Conservation (phyloP, 305 asterid species). For the Fraxinus ornus region DNA sequence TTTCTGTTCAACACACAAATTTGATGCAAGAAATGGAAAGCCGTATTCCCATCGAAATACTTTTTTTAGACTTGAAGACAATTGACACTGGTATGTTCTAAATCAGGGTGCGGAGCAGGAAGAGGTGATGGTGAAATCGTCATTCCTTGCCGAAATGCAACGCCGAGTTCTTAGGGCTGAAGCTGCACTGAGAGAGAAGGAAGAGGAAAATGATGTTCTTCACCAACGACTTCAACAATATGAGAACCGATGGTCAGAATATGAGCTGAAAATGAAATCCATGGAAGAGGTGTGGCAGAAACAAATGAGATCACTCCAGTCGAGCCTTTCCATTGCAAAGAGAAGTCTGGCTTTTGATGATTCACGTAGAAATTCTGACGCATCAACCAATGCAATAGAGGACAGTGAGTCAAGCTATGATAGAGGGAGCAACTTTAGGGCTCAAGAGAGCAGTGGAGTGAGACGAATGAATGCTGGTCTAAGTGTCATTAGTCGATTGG, state of each 20-base stretch:
- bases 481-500: conserved; percentile 73
- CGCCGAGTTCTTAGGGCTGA: conserved; percentile 89
- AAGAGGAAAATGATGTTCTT: conserved; percentile 89
- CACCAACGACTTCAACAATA: conserved; percentile 87
- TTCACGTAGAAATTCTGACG: conserved; percentile 74
- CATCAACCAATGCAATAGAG: conserved; percentile 61
- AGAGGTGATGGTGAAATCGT: conserved; percentile 77
- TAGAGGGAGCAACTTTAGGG: conserved; percentile 46
- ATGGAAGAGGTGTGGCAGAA: conserved; percentile 99
- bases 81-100: conserved; percentile 6
- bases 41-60: too few relatives aligned
- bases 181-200: conserved; percentile 78
- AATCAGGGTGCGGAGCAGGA: conserved; percentile 69
- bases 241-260: conserved; percentile 95
- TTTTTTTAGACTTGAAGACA: not conserved
- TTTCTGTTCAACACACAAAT: not conserved
- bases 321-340: conserved; percentile 88
- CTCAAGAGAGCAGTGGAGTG: conserved; percentile 48
- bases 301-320: conserved; percentile 95
- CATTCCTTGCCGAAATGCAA: conserved; percentile 83
- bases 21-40: not conserved
- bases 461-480: conserved; percentile 61
- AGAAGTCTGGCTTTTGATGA: conserved; percentile 79
- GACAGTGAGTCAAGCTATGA: conserved; percentile 66
- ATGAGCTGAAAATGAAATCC: conserved; percentile 91